Base-by-base conservation (phyloP, 139 green algal species). In the Chlamydomonas sp. region DNA sequence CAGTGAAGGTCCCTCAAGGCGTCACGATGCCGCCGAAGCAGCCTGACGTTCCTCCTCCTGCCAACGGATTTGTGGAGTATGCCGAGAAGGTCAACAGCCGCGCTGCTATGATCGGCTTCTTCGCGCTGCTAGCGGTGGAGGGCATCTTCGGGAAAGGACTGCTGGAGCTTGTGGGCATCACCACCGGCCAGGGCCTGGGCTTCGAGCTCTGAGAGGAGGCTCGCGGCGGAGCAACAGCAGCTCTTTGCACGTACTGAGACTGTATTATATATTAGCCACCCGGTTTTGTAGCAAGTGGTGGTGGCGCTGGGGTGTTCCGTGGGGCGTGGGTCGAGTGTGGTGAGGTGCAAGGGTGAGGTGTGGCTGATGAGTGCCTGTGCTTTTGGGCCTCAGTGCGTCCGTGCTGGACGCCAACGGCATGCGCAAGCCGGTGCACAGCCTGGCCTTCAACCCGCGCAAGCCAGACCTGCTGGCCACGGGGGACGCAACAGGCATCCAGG, bases 51-150 rank as follows among this genome's bases (percentile, higher is more conserved):
- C 84, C 92, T 1, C 86, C 91, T 5, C 83, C 90, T 3, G 89
- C n/a, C n/a, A 95, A 96, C 73, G 96, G 96, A 2, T 98, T 97
- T 75, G 94, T 97, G 5, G 84, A 96, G 58, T 94, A 93, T 15
- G 96, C 96, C 0, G 96, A 98, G 85, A 88, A 91, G 63, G 91
- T 97, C 20, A 98, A 98, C 93, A 94, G 94, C 78, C 90, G 96
- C 1, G 96, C 95, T 1, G 91, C 90, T 61, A 98, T 98, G 96
- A 94, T 98, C 68, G 96, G 96, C 14, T 98, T 98, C 89, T 97
- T 98, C 69, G 93, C 92, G 4, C 90, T 98, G 63, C 90, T 98
- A 8, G 49, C 93, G 7, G 82, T 98, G 18, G 96, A 98, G 91
- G 89, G 86, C 20, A 84, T 98, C 57, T 90, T 90, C 2, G 79